Base-by-base conservation (phyloP, 2,329 filamentous ascomycete species). In the Dactylellina sp. region DNA sequence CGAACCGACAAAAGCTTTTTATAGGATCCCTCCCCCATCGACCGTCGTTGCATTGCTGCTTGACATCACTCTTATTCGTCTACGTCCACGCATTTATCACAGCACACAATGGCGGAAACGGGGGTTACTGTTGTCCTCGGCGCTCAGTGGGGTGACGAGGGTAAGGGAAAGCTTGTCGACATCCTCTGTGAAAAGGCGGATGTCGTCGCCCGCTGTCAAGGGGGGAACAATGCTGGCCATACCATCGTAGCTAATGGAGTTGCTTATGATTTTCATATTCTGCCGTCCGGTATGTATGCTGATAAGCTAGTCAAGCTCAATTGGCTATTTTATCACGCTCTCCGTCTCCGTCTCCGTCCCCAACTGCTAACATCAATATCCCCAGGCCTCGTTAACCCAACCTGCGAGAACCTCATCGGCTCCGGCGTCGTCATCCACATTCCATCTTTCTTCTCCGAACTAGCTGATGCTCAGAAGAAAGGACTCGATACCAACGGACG, bases 361-460 rank as follows among this genome's bases (percentile, higher is more conserved):
- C 4, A 32, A 32, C 9, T 5, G 56, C 35, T 42, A 7, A 37
- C 4, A 32, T 32, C 28, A 5, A 32, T 9, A 78, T 14, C 89
- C 22, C 90, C 87, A 64, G 91, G 91, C 71, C 85, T 93, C 74
- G 84, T 93, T 76, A 91, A 90, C 79, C 88, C 89, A 5, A 83
- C 83, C 46, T 91, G 87, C 80, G 84, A 87, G 78, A 93, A 93
- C 82, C 83, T 93, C 66, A 89, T 93, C 79, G 91, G 90, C 71
- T 89, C 88, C 53, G 89, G 84, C 50, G 85, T 87, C 42, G 86
- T 91, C 71, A 88, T 91, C 76, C 86, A 91, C 81, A 84, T 90
- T 63, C 87, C 87, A 18, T 83, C 84, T 61, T 89, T 90, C 83
- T 89, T 90, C 84, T 85, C 86, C 77, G 89, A 91, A 80, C 82